Evolutionary conservation across 306 rosid genomes (phyloP).

Genomic region (Lupinus albus): DNA sequence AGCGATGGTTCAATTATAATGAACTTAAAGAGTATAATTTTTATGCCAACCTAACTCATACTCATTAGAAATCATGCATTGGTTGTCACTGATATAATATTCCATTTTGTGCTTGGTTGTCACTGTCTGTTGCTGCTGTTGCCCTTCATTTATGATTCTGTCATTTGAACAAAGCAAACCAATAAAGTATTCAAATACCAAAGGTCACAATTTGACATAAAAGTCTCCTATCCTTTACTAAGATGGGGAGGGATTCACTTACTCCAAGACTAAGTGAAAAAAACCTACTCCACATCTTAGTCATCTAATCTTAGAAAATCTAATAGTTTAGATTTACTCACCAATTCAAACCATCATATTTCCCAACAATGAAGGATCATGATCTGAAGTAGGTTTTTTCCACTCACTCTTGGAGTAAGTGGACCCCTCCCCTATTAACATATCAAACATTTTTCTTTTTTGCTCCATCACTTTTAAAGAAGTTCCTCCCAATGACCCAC

Average conservation of each 20-base stretch:
- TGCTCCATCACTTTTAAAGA: neutral
- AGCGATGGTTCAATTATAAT: slow-evolving; percentile 62
- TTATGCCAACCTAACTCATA: slow-evolving; percentile 43
- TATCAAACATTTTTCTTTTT: neutral
- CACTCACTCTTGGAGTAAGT: no score
- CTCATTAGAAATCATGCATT: slow-evolving; percentile 50
- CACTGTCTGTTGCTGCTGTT: slow-evolving; percentile 16
- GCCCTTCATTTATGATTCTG: neutral
- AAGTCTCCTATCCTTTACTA: neutral
- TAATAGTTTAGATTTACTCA: no score
- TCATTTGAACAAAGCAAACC: slow-evolving; percentile 2
- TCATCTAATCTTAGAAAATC: no score
- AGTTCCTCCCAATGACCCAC: neutral
- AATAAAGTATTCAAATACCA: slow-evolving; percentile 22
- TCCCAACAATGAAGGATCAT: no score
- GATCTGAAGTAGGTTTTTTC: no score
- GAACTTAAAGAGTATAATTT: slow-evolving; percentile 28
- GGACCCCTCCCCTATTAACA: no score
- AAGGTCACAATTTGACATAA: slow-evolving; percentile 11
- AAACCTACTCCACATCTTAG: no score
- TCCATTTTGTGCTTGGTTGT: slow-evolving; percentile 27
- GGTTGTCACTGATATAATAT: slow-evolving; percentile 34
- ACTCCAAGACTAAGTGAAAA: no score
- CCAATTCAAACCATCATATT: no score
- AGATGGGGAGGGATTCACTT: no score